These are phyloP conservation scores for Phytophthora brassicae DNA, from an alignment of 352 stramenopile genomes.

Conservation along the genomic window DNA sequence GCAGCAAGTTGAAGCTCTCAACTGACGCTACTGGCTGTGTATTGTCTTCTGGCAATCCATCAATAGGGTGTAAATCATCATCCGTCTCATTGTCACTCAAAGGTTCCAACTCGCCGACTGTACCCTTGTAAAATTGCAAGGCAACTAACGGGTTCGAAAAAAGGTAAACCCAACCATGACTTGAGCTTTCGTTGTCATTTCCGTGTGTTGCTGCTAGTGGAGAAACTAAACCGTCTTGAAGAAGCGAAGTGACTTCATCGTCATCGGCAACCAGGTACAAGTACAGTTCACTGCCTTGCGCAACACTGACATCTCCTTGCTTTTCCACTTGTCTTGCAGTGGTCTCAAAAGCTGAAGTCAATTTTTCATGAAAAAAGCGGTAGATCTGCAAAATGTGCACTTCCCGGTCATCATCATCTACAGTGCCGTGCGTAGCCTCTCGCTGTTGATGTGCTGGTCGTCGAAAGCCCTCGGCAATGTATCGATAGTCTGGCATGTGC, in stretches of 20 bases:
- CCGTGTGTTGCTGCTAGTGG: neutral
- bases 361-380: constrained; percentile 44
- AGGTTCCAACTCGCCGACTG: constrained; percentile 24
- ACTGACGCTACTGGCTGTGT: constrained; percentile 8
- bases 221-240: constrained; percentile 40
- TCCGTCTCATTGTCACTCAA: constrained; percentile 22
- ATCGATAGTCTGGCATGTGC: constrained; percentile 48
- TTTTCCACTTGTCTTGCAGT: constrained; percentile 2
- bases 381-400: constrained; percentile 48
- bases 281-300: constrained; percentile 40
- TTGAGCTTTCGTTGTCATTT: neutral
- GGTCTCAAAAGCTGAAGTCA: constrained; percentile 34
- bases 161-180: constrained; percentile 36
- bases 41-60: constrained; percentile 1
- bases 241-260: constrained; percentile 30
- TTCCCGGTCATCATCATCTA: constrained; percentile 1
- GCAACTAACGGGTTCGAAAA: constrained; percentile 41
- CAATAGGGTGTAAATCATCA: neutral
- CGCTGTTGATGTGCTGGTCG: constrained; percentile 3
- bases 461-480: constrained; percentile 46
- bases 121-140: constrained; percentile 37
- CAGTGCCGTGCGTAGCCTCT: neutral
- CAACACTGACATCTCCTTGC: neutral
- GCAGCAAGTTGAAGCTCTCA: constrained; percentile 38
- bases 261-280: constrained; percentile 44